Evolutionary conservation across 2,329 filamentous ascomycete species (phyloP), one percentile per base, ranked within the genome.

Genomic region (Leptographium galeiforme): DNA sequence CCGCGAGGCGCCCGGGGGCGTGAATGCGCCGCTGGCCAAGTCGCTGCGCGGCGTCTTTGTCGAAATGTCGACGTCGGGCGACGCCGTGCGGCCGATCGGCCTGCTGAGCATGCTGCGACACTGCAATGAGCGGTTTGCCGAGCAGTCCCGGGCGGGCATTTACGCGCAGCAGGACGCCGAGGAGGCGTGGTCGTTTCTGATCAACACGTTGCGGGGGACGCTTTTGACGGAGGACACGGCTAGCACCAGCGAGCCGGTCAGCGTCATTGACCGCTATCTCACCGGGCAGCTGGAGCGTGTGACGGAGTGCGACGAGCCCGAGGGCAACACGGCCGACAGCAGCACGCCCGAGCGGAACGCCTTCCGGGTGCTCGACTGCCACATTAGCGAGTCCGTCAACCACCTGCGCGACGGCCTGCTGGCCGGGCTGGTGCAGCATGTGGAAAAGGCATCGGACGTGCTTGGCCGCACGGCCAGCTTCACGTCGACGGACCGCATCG

Each of bases 101-200:
- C 97, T 98, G 62, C 75, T 98, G 56, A 83, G 82, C 61, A 80
- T 89, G 5, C 77, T 98, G 16, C 84, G 91, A 56, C 75, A 75
- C 33, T 77, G 82, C 1, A 96, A 88, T 64, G 93, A 93, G 11
- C 93, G 97, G 65, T 98, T 98, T 65, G 89, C 89, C 12, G 89
- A 98, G 70, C 85, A 81, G 63, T 81, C 89, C 53, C 90, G 87
- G 66, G 84, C 84, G 36, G 87, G 88, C 55, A 89, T 87, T 8
- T 97, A 85, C 64, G 90, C 93, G n/a, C 93, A 98, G 69, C 93
- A 98, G 70, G 93, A 98, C 71, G 93, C 93, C 1, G 93, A 98
- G 68, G 93, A 98, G 68, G 93, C 91, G 48, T 98, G 91, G 89
- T 93, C 91, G 19, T 91, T 97, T 66, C 94, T 98, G 57, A 72